These are phyloP conservation scores for Fusarium tjaetaba DNA, from an alignment of 2,329 filamentous ascomycete genomes.

Conservation along the genomic window DNA sequence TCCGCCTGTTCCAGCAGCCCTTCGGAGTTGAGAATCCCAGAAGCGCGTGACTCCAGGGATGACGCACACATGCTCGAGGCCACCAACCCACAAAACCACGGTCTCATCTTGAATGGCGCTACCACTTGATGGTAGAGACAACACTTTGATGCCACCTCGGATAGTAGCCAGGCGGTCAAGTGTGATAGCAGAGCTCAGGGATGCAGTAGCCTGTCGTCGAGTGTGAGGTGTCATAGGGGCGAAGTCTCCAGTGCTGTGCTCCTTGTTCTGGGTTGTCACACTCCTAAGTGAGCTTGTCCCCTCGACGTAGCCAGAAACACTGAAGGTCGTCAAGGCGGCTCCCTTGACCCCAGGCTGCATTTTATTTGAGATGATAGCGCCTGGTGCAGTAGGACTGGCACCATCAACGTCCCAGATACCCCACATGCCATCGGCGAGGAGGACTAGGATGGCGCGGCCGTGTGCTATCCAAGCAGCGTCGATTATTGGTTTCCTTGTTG, in stretches of 20 bases:
- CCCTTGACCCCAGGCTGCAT: conserved; percentile 64
- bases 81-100: conserved; percentile 66
- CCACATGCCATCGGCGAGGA: conserved; percentile 73
- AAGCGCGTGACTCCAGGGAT: conserved; percentile 66
- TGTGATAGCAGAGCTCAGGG: conserved; percentile 54
- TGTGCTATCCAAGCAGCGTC: conserved; percentile 70
- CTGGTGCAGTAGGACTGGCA: conserved; percentile 56
- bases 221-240: conserved; percentile 73
- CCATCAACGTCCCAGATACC: conserved; percentile 74
- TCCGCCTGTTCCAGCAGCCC: conserved; percentile 59
- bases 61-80: conserved; percentile 65
- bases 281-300: conserved; percentile 65
- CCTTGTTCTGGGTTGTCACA: conserved; percentile 48
- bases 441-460: conserved; percentile 66
- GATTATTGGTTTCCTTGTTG: conserved; percentile 67
- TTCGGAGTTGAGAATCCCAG: conserved; percentile 68
- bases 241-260: conserved; percentile 60
- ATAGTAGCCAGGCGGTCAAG: conserved; percentile 63
- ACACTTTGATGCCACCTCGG: conserved; percentile 63
- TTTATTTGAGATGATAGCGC: conserved; percentile 59
- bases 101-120: conserved; percentile 62
- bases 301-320: conserved; percentile 67
- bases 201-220: conserved; percentile 61
- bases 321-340: conserved; percentile 68
- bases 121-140: conserved; percentile 55